phyloP scores from a whole-genome alignment of 2,329 filamentous ascomycete genomes.

The Scedosporium aurantiacum region DNA sequence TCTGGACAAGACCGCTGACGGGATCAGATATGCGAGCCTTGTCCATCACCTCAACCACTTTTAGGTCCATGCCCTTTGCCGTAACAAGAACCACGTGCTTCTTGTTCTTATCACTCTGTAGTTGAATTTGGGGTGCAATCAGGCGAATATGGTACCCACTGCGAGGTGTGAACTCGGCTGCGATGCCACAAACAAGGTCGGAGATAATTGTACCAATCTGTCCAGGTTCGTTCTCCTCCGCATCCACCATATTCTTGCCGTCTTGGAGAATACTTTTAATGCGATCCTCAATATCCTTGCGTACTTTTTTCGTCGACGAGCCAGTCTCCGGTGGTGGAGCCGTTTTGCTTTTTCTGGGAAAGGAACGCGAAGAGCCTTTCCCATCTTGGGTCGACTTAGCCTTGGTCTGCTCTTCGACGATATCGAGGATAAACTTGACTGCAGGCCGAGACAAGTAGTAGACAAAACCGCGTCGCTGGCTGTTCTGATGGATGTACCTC shows the following conservation, averaged over 20 bases:
- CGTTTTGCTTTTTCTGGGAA: conserved; percentile 12
- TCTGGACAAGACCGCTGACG: conserved; percentile 89
- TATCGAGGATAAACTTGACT: conserved; percentile 95
- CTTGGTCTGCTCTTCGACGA: conserved; percentile 86
- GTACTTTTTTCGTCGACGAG: conserved; percentile 35
- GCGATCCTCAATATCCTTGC: conserved; percentile 64
- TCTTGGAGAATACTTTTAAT: conserved; percentile 80
- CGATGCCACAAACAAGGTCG: conserved; percentile 63
- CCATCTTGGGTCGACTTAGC: conserved; percentile 24
- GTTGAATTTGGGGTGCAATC: conserved; percentile 93
- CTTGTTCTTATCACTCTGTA: conserved; percentile 96
- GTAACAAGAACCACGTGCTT: conserved; percentile 96
- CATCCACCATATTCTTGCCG: conserved; percentile 69
- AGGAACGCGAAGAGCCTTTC: conserved; percentile 13
- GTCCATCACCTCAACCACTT: conserved; percentile 96
- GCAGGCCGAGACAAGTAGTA: conserved; percentile 95
- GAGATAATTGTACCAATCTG: not conserved
- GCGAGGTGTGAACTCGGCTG: conserved; percentile 77
- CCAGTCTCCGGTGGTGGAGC: not conserved
- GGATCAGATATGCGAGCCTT: conserved; percentile 85
- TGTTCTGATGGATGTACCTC: conserved; percentile 94
- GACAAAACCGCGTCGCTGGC: conserved; percentile 88
- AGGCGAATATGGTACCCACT: conserved; percentile 91
- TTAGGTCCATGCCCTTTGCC: conserved; percentile 95
- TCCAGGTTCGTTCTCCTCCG: conserved; percentile 35